Base-by-base conservation (phyloP, 2,329 filamentous ascomycete genomes). In the Aureobasidium pullulans region DNA sequence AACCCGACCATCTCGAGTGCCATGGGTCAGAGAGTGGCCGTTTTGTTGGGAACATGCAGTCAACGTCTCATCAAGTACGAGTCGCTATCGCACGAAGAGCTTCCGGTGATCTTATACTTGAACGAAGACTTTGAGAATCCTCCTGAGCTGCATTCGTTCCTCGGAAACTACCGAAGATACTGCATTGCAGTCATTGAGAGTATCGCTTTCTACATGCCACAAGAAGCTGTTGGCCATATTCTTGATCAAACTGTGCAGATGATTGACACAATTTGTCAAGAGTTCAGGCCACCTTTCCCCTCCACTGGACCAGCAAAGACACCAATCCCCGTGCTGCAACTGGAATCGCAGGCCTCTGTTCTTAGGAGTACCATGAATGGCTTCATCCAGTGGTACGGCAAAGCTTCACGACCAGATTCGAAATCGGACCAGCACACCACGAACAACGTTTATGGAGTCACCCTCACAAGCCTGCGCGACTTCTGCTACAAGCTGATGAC, bases 61-160 rank as follows among this genome's bases (percentile, higher is more conserved):
- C 83, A 87, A 47, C 83, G 95, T 60, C 78, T 97, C 57, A 81
- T 97, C 61, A 86, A 90, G 58, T 99, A 96, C 72, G 94, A 99
- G 72, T 86, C 82, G 63, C 76, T 97, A 2, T 89, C 91, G 0
- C 86, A 93, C 63, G 88, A 96, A 63, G 83, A 89, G 48, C 87
- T 96, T 66, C 81, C 89, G 1, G 92, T 88, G 0, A 82, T 91
- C 61, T 77, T 90, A 10, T 94, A 96, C 65, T 79, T 99, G 1
- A 81, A 91, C 67, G 92, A 97, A 68, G 94, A 99, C 69, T 95
- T 96, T 59, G 94, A 99, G 68, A 97, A 93, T 0, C 79, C 93
- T 19, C 94, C 94, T 0, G 94, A 99, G 71, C 84, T 91, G 28
- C 94, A 99, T 73, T 90, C 91, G 1, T 99, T 99, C 71, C 81